phyloP scores from a whole-genome alignment of 2,329 filamentous ascomycete genomes.

The Onygenales sp. region DNA sequence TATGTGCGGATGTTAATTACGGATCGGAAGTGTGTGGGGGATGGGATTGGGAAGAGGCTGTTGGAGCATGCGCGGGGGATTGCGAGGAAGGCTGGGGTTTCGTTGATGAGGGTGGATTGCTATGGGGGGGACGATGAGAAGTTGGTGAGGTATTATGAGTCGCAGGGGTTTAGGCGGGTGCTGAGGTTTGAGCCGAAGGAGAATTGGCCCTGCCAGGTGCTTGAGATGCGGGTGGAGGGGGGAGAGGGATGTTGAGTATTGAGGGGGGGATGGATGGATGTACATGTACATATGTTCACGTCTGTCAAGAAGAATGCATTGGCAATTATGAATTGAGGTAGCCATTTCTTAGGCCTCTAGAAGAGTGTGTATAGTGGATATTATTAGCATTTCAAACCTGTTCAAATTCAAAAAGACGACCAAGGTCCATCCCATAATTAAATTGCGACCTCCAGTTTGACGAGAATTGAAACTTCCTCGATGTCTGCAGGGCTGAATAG shows the following conservation, averaged over 20 bases:
- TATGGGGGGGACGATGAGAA: slow-evolving; percentile 11
- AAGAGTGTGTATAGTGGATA: too few species aligned
- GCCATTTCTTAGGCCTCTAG: too few species aligned
- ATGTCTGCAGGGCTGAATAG: too few species aligned
- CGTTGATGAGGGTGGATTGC: slow-evolving; percentile 11
- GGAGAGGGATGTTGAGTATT: background rate
- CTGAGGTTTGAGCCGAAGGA: background rate
- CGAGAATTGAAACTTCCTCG: too few species aligned
- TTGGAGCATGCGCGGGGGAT: slow-evolving; percentile 11
- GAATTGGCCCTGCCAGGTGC: slow-evolving; percentile 8
- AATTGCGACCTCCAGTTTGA: too few species aligned
- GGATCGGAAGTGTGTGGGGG: slow-evolving; percentile 8
- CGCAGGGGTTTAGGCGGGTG: slow-evolving; percentile 9
- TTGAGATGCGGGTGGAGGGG: background rate
- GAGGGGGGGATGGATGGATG: too few species aligned
- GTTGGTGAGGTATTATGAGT: slow-evolving; percentile 11
- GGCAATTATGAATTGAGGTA: too few species aligned
- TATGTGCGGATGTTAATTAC: slow-evolving; percentile 10
- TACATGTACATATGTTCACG: too few species aligned
- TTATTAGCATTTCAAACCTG: too few species aligned
- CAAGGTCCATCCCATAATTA: too few species aligned
- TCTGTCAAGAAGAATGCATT: too few species aligned
- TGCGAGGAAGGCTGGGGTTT: slow-evolving; percentile 5
- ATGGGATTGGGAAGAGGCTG: slow-evolving; percentile 7
- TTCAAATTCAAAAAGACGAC: too few species aligned